phyloP scores from a whole-genome alignment of 805 yeast genomes.

The Debaryomyces maramus region DNA sequence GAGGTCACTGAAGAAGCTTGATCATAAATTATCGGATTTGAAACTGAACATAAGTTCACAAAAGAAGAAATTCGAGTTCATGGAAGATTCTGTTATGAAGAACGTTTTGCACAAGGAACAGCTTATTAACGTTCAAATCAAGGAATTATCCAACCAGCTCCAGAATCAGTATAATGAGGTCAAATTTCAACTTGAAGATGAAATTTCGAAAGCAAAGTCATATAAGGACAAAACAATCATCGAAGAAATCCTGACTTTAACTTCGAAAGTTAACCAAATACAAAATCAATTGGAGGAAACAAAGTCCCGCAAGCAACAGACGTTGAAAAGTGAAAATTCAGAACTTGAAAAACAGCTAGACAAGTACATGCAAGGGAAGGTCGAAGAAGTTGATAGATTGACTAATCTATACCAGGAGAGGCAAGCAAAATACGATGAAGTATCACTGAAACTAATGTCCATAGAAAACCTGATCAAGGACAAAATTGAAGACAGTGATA shows the following conservation, averaged over 20 bases:
- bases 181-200: constrained; percentile 34
- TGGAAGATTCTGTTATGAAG: constrained; percentile 27
- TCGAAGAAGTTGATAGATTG: constrained; percentile 27
- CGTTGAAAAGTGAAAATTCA: constrained; percentile 14
- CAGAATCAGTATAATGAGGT: constrained; percentile 30
- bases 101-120: constrained; percentile 31
- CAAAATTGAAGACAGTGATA: constrained; percentile 7
- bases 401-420: constrained; percentile 24
- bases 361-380: constrained; percentile 15
- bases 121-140: constrained; percentile 25
- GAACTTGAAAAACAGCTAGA: constrained; percentile 17
- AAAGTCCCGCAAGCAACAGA: constrained; percentile 9
- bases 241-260: constrained; percentile 18
- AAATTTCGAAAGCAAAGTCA: constrained; percentile 26
- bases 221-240: constrained; percentile 22
- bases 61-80: constrained; percentile 19
- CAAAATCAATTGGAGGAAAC: constrained; percentile 11
- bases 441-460: constrained; percentile 8
- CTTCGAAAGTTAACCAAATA: constrained; percentile 10
- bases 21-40: constrained; percentile 7
- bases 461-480: constrained; percentile 5
- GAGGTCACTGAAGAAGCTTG: constrained; percentile 11
- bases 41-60: constrained; percentile 6
- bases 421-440: constrained; percentile 19
- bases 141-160: constrained; percentile 28